Base-by-base conservation (phyloP, 352 stramenopile genomes). In the Phytophthora colocasiae region DNA sequence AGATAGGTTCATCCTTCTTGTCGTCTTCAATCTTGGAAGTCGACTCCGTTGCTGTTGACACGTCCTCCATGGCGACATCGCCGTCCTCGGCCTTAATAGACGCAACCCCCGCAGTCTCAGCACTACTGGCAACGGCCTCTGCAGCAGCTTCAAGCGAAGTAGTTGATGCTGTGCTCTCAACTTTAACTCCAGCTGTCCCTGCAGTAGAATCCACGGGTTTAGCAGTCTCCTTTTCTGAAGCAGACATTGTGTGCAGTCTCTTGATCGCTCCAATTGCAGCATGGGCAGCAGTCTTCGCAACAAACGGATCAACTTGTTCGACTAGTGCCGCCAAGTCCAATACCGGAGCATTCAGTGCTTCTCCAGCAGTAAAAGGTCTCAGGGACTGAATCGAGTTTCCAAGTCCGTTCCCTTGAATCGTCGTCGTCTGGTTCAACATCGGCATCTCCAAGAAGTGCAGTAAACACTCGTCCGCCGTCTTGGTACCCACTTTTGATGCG, bases 401-500 rank as follows among this genome's bases (percentile, higher is more conserved):
- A 19, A 62, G 29, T 6, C 36, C 46, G 9, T 19, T 44, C 7
- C 14, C 19, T 9, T 40, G 36, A 10, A 26, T 63, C 17, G 39
- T 10, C 1, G 34, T 14, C 40, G 66, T 60, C 31, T 77, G 69
- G 29, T 81, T 57, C 26, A 91, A 63, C 48, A 95, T 65, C 9
- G 85, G 82, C 50, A 92, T 58, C 66, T 92, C 77, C 9, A 95
- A 73, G 67, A 95, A 95, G 34, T 89, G 85, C 47, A 92, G 54
- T 57, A 95, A 64, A 49, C 85, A 95, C 47, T 92, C 81, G n/a
- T 92, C 77, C 3, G 85, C 78, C 14, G 78, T 86, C 67, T 92
- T 93, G 8, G 70, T 81, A 40, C 74, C 71, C 7, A 95, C 77
- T 41, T 86, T 87, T n/a, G 69, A 73, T 2, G 84, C 83, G 29